Percentiles rank a stretch among this genome's conserved stretches.
Evolutionary conservation across 306 rosid genomes (phyloP).

Genomic region (Sphenostylis stenocarpa): DNA sequence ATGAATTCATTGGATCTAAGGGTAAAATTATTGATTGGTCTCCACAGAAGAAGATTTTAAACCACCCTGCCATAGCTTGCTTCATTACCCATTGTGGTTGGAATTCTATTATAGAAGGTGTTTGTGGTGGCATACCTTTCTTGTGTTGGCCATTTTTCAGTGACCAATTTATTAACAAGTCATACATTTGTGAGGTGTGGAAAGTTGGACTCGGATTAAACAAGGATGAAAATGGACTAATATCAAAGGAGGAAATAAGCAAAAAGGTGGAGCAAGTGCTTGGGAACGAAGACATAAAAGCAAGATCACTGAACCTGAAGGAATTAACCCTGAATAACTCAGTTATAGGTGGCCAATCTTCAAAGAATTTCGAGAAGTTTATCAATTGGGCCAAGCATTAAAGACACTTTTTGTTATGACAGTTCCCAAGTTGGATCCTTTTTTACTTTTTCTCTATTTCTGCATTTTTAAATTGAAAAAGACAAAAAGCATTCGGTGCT

Average conservation of each 20-base stretch:
- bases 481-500: no score
- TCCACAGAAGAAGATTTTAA: slow-evolving; percentile 40
- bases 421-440: not conserved
- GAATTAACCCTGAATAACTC: slow-evolving; percentile 8
- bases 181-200: slow-evolving; percentile 49
- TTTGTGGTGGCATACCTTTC: slow-evolving; percentile 41
- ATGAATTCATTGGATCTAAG: slow-evolving; percentile 20
- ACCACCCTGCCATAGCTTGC: slow-evolving; percentile 33
- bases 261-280: slow-evolving; percentile 41
- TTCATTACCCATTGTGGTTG: slow-evolving; percentile 54
- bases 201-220: slow-evolving; percentile 41
- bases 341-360: slow-evolving; percentile 21
- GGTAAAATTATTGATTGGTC: slow-evolving; percentile 43
- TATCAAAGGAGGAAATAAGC: slow-evolving; percentile 31
- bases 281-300: slow-evolving; percentile 19
- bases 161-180: slow-evolving; percentile 37
- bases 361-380: slow-evolving; percentile 8
- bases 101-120: slow-evolving; percentile 51
- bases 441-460: not conserved
- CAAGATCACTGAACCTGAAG: slow-evolving; percentile 23
- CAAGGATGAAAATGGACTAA: slow-evolving; percentile 32
- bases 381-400: slow-evolving; percentile 19
- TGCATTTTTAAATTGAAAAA: not conserved
- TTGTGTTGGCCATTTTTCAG: slow-evolving; percentile 53
- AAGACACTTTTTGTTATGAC: no score